phyloP scores from a whole-genome alignment of 305 asterid species.

The Stenogyne calaminthoides region DNA sequence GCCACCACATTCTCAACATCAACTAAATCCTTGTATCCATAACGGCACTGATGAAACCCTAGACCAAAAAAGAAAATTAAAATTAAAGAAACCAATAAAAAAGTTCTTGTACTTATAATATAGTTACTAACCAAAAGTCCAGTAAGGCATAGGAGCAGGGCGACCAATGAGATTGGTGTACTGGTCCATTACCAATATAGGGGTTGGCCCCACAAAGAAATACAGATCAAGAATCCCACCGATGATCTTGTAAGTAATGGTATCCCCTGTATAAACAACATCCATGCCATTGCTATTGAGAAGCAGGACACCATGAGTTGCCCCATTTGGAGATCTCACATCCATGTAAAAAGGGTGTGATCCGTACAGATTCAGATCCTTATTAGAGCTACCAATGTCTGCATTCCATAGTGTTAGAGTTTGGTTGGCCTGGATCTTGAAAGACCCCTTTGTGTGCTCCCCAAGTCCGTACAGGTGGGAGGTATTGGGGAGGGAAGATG shows the following conservation, averaged over 20 bases:
- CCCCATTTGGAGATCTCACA: conserved; percentile 64
- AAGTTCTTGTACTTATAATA: neutral
- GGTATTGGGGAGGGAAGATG: conserved; percentile 56
- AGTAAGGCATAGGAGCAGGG: conserved; percentile 91
- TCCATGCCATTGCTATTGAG: conserved; percentile 92
- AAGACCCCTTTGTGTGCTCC: conserved; percentile 81
- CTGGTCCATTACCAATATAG: conserved; percentile 75
- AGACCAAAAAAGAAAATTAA: no score
- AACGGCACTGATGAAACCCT: conserved; percentile 92
- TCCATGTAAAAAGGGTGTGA: conserved; percentile 91
- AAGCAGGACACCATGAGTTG: conserved; percentile 74
- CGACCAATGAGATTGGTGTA: conserved; percentile 83
- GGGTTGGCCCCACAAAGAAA: conserved; percentile 76
- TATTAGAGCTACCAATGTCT: conserved; percentile 55
- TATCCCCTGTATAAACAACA: conserved; percentile 60
- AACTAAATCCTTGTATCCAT: conserved; percentile 67
- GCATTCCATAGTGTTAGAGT: conserved; percentile 82
- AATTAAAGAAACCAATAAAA: neutral
- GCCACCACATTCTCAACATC: conserved; percentile 73
- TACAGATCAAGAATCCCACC: conserved; percentile 84
- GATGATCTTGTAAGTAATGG: conserved; percentile 76
- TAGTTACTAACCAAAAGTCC: conserved; percentile 91
- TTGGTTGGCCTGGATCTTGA: conserved; percentile 58
- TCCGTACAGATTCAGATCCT: conserved; percentile 73
- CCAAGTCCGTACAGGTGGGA: conserved; percentile 77